Conservation (phyloP, 192 early-diverging fungal genomes). For the Backusella macrospora region DNA sequence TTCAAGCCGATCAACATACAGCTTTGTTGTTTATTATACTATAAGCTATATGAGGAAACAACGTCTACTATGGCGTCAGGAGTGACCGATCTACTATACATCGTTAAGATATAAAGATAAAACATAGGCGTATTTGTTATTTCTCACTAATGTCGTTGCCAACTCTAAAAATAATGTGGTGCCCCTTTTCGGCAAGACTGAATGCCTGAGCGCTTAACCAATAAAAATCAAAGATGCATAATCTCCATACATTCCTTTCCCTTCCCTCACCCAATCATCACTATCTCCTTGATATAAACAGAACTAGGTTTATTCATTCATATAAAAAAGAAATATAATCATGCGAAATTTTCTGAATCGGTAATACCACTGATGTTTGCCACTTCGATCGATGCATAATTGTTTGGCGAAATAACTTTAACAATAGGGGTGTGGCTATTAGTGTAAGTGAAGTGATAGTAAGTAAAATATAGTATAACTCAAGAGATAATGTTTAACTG, state of each 20-base stretch:
- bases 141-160: conserved; percentile 1
- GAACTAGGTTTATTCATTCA: conserved; percentile 3
- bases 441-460: conserved; percentile 53
- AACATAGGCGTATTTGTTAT: background rate
- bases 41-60: background rate
- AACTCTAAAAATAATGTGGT: conserved; percentile 5
- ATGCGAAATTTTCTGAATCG: background rate
- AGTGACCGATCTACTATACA: background rate
- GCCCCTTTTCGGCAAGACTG: background rate
- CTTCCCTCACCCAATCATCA: background rate
- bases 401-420: conserved; percentile 37
- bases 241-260: conserved; percentile 2
- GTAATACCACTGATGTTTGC: background rate
- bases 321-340: background rate
- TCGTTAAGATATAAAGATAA: background rate
- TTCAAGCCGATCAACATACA: conserved; percentile 3
- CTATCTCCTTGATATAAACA: conserved; percentile 7
- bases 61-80: background rate
- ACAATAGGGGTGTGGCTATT: conserved; percentile 57
- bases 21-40: background rate
- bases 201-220: conserved; percentile 8
- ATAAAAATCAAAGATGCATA: background rate
- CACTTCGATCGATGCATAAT: background rate
- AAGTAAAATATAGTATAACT: conserved; percentile 53
- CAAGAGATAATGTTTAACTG: conserved; percentile 51